A percentile compares a stretch with the other conserved stretches of the same genome.
Conservation (phyloP, 768 basidiomycete genomes). For the Russula lepida region DNA sequence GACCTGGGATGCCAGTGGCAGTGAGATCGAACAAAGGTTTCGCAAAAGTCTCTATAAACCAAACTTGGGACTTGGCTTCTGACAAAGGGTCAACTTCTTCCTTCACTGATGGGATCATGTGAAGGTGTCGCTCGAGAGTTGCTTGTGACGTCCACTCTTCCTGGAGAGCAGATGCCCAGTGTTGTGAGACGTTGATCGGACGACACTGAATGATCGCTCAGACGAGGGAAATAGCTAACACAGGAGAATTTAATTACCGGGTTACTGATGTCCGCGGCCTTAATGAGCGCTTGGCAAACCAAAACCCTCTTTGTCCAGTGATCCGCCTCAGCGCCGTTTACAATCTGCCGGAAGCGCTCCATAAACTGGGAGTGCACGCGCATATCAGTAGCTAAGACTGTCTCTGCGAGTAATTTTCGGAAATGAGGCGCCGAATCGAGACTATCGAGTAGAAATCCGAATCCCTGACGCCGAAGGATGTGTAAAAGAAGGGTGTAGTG, state of each 20-base stretch:
- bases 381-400: constrained; percentile 94
- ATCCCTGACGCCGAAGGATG: constrained; percentile 72
- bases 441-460: constrained; percentile 59
- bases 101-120: constrained; percentile 52
- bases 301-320: constrained; percentile 46
- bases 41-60: constrained; percentile 77
- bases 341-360: constrained; percentile 45
- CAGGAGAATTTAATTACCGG: constrained; percentile 52
- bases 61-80: constrained; percentile 79
- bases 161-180: constrained; percentile 86
- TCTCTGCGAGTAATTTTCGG: constrained; percentile 67
- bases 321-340: constrained; percentile 34
- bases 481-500: constrained; percentile 76
- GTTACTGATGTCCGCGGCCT: constrained; percentile 98
- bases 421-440: constrained; percentile 41
- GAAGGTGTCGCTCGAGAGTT: constrained; percentile 69
- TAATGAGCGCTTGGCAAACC: constrained; percentile 85
- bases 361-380: constrained; percentile 83
- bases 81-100: constrained; percentile 43
- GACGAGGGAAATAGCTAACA: not conserved
- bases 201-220: constrained; percentile 52
- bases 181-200: constrained; percentile 82
- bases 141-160: constrained; percentile 91
- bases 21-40: constrained; percentile 77
- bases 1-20: constrained; percentile 65